These are phyloP conservation scores for Delphinella strobiligena DNA, from an alignment of 2,329 filamentous ascomycete genomes.

Conservation along the genomic window DNA sequence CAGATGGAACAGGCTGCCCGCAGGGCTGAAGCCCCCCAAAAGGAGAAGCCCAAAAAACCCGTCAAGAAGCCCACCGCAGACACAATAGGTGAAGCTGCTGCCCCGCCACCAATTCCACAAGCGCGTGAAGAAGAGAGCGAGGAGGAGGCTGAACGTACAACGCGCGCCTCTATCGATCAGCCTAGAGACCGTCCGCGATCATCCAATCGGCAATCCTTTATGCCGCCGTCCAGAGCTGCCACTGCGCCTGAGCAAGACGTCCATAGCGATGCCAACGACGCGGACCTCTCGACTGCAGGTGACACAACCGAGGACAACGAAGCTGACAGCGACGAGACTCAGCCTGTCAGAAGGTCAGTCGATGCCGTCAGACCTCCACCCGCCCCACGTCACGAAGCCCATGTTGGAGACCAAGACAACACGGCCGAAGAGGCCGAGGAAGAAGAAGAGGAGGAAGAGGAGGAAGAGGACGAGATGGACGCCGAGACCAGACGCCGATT, in stretches of 20 bases:
- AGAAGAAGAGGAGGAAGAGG: conserved; percentile 50
- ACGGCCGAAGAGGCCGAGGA: conserved; percentile 35
- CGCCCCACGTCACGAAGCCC: conserved; percentile 29
- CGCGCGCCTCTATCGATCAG: conserved; percentile 3
- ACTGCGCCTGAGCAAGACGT: conserved; percentile 36
- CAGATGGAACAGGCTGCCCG: conserved; percentile 80
- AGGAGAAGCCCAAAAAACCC: conserved; percentile 76
- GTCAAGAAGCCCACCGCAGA: conserved; percentile 47
- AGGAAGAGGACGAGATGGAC: conserved; percentile 75
- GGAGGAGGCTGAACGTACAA: background rate
- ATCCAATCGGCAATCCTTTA: conserved; percentile 1
- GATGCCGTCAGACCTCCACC: conserved; percentile 25
- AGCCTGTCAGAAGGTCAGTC: conserved; percentile 9
- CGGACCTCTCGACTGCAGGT: conserved; percentile 51
- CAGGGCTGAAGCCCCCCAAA: conserved; percentile 63
- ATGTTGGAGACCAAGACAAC: conserved; percentile 39
- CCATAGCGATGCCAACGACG: conserved; percentile 52
- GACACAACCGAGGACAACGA: conserved; percentile 51
- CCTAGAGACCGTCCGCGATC: conserved; percentile 1
- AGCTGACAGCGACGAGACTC: conserved; percentile 55
- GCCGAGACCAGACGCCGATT: conserved; percentile 75
- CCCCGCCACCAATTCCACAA: conserved; percentile 23
- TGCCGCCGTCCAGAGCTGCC: background rate
- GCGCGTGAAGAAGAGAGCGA: conserved; percentile 1
- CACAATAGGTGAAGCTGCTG: conserved; percentile 14